Percentiles rank a stretch among this genome's conserved stretches.
Evolutionary conservation across 805 yeast genomes (phyloP).

Genomic region (Ascoidea asiatica): DNA sequence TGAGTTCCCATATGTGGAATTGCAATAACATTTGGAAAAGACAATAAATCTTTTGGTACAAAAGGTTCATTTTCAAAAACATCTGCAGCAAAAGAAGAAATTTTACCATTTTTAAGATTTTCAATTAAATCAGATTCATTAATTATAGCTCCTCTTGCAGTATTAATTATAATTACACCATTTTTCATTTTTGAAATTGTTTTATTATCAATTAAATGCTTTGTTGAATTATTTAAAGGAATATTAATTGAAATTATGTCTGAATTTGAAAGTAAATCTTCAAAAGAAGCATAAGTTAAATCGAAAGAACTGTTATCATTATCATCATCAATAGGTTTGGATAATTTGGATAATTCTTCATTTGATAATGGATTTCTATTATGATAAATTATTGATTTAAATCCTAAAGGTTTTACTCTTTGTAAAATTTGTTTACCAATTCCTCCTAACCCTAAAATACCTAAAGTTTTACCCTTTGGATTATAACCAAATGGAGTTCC

Average conservation of each 20-base stretch:
- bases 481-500: slow-evolving; percentile 31
- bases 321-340: background rate
- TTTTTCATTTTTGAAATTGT: slow-evolving; percentile 21
- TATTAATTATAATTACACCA: slow-evolving; percentile 40
- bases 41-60: slow-evolving; percentile 31
- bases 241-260: slow-evolving; percentile 37
- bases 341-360: slow-evolving; percentile 28
- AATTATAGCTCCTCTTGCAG: slow-evolving; percentile 49
- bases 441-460: slow-evolving; percentile 53
- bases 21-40: slow-evolving; percentile 31
- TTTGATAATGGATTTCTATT: slow-evolving; percentile 33
- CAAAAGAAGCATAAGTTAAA: slow-evolving; percentile 23
- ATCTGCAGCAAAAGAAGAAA: slow-evolving; percentile 41
- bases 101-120: slow-evolving; percentile 34
- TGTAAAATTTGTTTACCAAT: slow-evolving; percentile 45
- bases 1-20: slow-evolving; percentile 45
- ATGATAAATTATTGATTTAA: slow-evolving; percentile 35
- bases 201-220: slow-evolving; percentile 31
- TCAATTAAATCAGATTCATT: slow-evolving; percentile 37
- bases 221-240: slow-evolving; percentile 40
- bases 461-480: slow-evolving; percentile 37
- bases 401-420: slow-evolving; percentile 34
- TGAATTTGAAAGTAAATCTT: slow-evolving; percentile 29
- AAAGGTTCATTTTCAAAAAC: slow-evolving; percentile 51
- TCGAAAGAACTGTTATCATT: background rate